Evolutionary conservation across 768 basidiomycete species (phyloP), one percentile per base, ranked within the genome.

Genomic region (Sarcomyxa edulis): DNA sequence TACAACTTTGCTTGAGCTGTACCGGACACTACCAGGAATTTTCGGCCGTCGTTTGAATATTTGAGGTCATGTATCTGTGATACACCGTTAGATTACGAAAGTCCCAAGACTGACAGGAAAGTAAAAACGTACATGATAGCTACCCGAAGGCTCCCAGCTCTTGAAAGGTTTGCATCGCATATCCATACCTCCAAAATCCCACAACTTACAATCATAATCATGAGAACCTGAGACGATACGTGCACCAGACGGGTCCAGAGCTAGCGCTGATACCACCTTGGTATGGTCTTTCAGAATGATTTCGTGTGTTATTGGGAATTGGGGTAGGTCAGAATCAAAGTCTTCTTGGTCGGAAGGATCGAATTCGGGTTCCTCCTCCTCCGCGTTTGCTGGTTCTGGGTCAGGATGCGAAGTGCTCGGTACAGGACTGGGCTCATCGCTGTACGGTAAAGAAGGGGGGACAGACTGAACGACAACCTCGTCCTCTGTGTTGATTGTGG

Each of bases 141-240:
- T 89, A 46, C 89, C 92, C 43, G 87, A 82, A 45, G 93, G 88
- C 57, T 99, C 96, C 81, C 88, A 98, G 48, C 78, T 88, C 65
- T 94, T 88, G 76, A 99, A 98, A 11, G 96, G 94, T 61, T 90
- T 90, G 61, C 84, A 81, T 47, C 80, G 67, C 45, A 72, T 67
- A 54, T 89, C 86, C 96, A 99, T 99, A 11, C 96, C 96, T 50
- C 95, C 95, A 61, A 98, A 98, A 62, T 99, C 96, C 94, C 95
- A 99, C 38, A 99, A 61, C 65, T 98, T 98, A 61, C 86, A 83
- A 61, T 99, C 96, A 55, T 98, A 98, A 59, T 99, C 96, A 64
- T 98, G 85, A 14, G 90, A 90, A 11, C 96, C 96, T 7, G 90
- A 87, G 12, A 89, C 63, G 21, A 99, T 64, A 24, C 96, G 80